Evolutionary conservation across 179 eudicot species (phyloP).

Genomic region (Beta lomatogona): DNA sequence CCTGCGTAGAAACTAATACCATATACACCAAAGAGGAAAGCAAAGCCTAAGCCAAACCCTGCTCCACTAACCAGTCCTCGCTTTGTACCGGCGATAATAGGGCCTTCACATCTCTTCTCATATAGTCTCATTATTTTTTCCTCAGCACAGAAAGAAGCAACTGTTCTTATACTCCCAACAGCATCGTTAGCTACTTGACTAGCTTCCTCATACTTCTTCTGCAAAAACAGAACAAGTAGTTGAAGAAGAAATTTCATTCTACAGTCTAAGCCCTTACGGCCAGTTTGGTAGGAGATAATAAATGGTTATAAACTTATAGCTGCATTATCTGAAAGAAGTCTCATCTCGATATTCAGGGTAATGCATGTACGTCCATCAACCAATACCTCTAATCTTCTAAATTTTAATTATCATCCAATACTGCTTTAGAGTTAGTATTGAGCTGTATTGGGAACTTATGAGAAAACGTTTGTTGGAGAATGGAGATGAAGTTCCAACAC

Average conservation of each 20-base stretch:
- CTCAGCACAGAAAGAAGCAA: slow-evolving; percentile 35
- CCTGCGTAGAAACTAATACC: slow-evolving; percentile 31
- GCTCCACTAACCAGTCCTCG: slow-evolving; percentile 29
- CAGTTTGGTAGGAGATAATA: background rate
- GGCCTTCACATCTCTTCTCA: slow-evolving; percentile 32
- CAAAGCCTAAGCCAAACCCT: slow-evolving; percentile 24
- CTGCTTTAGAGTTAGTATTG: too few relatives aligned
- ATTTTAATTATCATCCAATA: too few relatives aligned
- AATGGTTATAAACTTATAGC: too few relatives aligned
- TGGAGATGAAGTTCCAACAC: too few relatives aligned
- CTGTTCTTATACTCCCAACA: slow-evolving; percentile 35
- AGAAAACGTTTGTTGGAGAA: too few relatives aligned
- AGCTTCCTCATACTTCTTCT: slow-evolving; percentile 32
- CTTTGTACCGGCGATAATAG: slow-evolving; percentile 29
- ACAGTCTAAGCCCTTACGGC: background rate
- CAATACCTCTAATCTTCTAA: too few relatives aligned
- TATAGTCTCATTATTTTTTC: slow-evolving; percentile 31
- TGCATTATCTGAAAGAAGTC: too few relatives aligned
- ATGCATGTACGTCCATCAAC: too few relatives aligned
- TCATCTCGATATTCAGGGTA: too few relatives aligned
- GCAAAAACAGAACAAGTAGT: background rate
- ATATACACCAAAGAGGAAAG: slow-evolving; percentile 27
- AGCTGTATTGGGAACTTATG: too few relatives aligned
- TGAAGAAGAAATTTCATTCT: background rate
- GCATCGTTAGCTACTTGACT: slow-evolving; percentile 38